These are phyloP conservation scores for Lanmaoa rubissima DNA, from an alignment of 768 basidiomycete genomes.

Conservation along the genomic window DNA sequence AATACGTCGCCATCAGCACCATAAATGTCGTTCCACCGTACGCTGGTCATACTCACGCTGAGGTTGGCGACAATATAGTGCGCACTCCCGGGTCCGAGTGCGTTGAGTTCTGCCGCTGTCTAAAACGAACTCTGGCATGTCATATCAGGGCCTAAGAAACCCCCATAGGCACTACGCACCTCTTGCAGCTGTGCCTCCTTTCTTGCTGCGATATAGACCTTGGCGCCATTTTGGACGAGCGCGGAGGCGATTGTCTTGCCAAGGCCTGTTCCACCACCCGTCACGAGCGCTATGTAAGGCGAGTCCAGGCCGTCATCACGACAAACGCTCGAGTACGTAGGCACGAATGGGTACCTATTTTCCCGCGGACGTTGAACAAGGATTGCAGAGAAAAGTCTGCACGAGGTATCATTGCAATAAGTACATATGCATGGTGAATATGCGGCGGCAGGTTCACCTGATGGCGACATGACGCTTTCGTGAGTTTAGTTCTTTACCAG, in stretches of 20 bases:
- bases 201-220: constrained; percentile 86
- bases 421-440: not conserved
- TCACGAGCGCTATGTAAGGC: constrained; percentile 59
- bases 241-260: constrained; percentile 83
- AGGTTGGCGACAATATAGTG: constrained; percentile 77
- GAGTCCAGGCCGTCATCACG: not conserved
- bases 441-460: constrained; percentile 5
- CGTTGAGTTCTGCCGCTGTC: constrained; percentile 60
- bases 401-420: not conserved
- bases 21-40: not conserved
- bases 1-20: not conserved
- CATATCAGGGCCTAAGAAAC: constrained; percentile 32
- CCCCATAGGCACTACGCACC: constrained; percentile 38
- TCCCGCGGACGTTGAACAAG: constrained; percentile 66
- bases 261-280: constrained; percentile 81
- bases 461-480: constrained; percentile 11
- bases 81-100: constrained; percentile 56
- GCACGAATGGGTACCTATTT: constrained; percentile 50
- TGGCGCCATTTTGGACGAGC: constrained; percentile 82
- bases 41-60: constrained; percentile 45
- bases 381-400: constrained; percentile 51
- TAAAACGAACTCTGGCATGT: constrained; percentile 16
- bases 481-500: not conserved
- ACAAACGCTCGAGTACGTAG: not conserved
- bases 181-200: constrained; percentile 78